Base-by-base conservation (phyloP, 441 rosid species). In the Kokia cookei region DNA sequence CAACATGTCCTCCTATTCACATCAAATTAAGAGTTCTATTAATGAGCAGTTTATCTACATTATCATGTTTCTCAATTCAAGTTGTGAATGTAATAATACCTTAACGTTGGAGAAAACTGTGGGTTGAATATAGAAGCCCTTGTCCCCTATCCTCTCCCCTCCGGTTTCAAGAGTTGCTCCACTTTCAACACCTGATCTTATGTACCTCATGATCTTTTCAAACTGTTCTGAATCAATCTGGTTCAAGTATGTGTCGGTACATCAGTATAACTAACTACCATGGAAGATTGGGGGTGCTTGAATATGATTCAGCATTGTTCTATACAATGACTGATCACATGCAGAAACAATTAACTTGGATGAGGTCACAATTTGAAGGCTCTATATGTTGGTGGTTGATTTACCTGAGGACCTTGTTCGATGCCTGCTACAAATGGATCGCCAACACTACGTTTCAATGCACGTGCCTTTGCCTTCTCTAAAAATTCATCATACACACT, bases 91-190 rank as follows among this genome's bases (percentile, higher is more conserved):
- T 40, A 40, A 40, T 40, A 40, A 40, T 40, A 40, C 43, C 95
- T 84, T 73, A 26, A 94, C 97, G 63, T 89, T 84, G 55, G 97
- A 90, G 89, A 94, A 94, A 64, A 94, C 96, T 4, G 98, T 94
- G 14, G 98, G 98, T 82, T 92, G 90, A 62, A 94, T 78, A 66
- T 86, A 94, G 84, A 76, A 92, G 76, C 98, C 98, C 77, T 74
- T 86, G 42, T 87, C 71, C 72, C 98, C 98, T 40, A 86, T 11
- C 71, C 82, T 81, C 24, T 84, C 91, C 35, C 98, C 98, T 42
- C 98, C 98, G 29, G 91, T 65, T 84, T 94, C 92, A 48, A 94
- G 91, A 24, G 90, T 94, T 54, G 96, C 98, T 51, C 87, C 86
- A 79, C 86, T 68, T 15, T 92, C 93, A 67, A 90, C 60, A 40